phyloP scores from a whole-genome alignment of 179 eudicot species.

The Vitellaria paradoxa region DNA sequence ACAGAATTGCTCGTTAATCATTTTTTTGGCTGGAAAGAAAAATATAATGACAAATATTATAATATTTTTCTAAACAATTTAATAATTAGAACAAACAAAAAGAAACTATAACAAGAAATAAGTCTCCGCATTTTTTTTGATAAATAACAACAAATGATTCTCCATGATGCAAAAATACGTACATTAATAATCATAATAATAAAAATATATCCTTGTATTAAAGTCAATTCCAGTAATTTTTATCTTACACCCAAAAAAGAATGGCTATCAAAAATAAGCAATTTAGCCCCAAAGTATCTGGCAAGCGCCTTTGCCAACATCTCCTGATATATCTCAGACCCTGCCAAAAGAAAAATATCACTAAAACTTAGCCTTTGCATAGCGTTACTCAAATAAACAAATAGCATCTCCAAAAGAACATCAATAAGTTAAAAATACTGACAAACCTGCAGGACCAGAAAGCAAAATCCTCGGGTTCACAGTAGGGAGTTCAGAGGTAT shows the following conservation, averaged over 20 bases:
- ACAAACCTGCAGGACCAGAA: conserved; percentile 91
- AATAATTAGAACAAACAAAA: background rate
- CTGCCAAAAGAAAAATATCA: conserved; percentile 33
- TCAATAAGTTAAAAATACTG: background rate
- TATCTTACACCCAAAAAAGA: conserved; percentile 75
- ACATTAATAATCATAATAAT: too few species aligned
- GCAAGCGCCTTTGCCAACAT: conserved; percentile 92
- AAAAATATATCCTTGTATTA: background rate
- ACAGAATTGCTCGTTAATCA: background rate
- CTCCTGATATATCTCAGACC: conserved; percentile 97
- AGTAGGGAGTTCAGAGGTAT: conserved; percentile 78
- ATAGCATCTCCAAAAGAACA: background rate
- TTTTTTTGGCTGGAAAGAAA: background rate
- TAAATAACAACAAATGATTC: too few species aligned
- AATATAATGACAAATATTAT: background rate
- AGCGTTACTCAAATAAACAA: background rate
- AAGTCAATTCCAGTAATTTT: background rate
- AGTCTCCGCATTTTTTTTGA: background rate
- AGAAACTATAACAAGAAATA: background rate
- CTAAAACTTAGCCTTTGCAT: background rate
- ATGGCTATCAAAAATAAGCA: conserved; percentile 87
- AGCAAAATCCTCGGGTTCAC: conserved; percentile 89
- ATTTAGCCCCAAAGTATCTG: conserved; percentile 75
- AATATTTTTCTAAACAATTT: background rate
- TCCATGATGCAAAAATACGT: background rate